Evolutionary conservation across 164 flowering plant genomes (phyloP), one percentile per base, ranked within the genome.

Genomic region (Sextonia rubra): DNA sequence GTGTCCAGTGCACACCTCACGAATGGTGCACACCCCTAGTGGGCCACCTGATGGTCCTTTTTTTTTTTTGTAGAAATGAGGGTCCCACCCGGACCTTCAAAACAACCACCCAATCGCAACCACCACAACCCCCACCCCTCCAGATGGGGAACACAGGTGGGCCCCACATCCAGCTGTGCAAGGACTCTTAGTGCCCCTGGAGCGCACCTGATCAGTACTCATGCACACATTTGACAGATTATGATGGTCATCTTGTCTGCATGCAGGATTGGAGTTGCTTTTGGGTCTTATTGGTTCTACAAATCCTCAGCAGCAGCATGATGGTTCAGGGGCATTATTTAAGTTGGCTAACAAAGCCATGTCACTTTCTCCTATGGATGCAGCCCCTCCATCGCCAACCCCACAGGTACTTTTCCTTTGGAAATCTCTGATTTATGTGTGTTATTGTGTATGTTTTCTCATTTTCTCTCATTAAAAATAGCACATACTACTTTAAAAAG

Each of bases 311-410:
- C 91, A 86, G 78, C 96, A 93, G 79, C 88, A 80, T 80, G 98
- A 90, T 85, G 91, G 93, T 78, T 85, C 97, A 71, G 84, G 84
- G 52, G 98, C 97, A 64, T 78, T 95, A 12, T 86, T 76, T 84
- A 91, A 85, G 77, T 77, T 95, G 80, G 94, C 97, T 64, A 87
- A 83, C 73, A 95, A 90, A 85, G 91, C 93, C 20, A 83, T 74
- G 74, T 66, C 89, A 74, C 90, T 91, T 64, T 91, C 94, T 76
- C 89, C 93, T 37, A 80, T 93, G 66, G 98, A 93, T 86, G 93
- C 94, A 66, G 98, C 98, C 76, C 99, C 99, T 72, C 97, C 90
- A 6, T 90, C 97, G 73, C 99, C 98, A 22, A 88, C 87, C 47
- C 93, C 93, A 58, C 94, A 91, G 96, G 99, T 86, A 26, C 69